Base-by-base conservation (phyloP, 192 early-diverging fungal species). In the Geosiphon pyriformis region DNA sequence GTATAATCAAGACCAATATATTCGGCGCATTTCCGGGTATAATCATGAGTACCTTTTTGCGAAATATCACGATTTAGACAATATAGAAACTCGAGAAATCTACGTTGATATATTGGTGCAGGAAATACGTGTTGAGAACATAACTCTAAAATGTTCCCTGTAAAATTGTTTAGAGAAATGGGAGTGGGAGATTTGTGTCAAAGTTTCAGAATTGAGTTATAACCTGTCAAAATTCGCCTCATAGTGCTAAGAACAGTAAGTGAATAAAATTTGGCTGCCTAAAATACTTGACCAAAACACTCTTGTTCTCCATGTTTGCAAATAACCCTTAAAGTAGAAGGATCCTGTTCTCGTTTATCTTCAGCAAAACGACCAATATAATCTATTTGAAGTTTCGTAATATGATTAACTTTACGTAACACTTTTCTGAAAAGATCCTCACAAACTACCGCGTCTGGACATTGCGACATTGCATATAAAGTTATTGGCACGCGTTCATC, bases 381-480 rank as follows among this genome's bases (percentile, higher is more conserved):
- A 64, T 78, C 74, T 6, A 75, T 74, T 46, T 71, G 65, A 3
- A 83, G 32, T 31, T 70, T 72, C 49, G 80, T 70, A 25, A 85
- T 85, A 15, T 76, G 53, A 26, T 75, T 55, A 15, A 82, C 80
- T 49, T 69, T 59, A 0, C 54, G 67, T 1, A 83, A 69, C 30
- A 77, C 80, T 30, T 63, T 50, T 12, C 25, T 59, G 42, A 81
- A 79, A 15, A 80, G 54, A 7, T 29, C 49, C 65, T 88, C 86
- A 29, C 85, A 79, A 18, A 59, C 59, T 15, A 79, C 66, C 1
- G 78, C 80, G 49, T 84, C 85, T 0, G 87, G 85, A 50, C 87
- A 88, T 25, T 82, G 80, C 30, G 82, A 82, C 87, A 88, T 88
- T 11, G 87, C 87, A 68, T 84, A 86, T 60, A 88, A 67, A 42